Evolutionary conservation across 2,329 filamentous ascomycete species (phyloP).

Genomic region (Anthostomella pinea): DNA sequence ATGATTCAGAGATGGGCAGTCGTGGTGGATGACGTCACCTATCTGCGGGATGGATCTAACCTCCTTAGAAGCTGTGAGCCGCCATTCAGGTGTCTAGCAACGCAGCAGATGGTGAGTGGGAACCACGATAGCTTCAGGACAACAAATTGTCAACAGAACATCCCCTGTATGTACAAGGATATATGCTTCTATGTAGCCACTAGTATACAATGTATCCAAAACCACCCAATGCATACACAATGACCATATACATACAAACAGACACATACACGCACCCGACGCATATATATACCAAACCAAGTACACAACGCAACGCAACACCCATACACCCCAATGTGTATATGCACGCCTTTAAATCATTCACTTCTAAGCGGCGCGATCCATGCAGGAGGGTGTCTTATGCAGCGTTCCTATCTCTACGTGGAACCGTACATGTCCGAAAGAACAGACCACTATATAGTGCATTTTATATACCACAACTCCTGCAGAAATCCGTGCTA

Average conservation of each 20-base stretch:
- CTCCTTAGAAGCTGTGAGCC: too few species aligned
- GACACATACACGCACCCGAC: constrained; percentile 13
- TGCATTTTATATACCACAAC: too few species aligned
- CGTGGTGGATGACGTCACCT: constrained; percentile 17
- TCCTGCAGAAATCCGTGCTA: constrained; percentile 13
- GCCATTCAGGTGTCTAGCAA: too few species aligned
- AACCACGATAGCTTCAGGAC: too few species aligned
- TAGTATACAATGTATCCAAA: constrained; percentile 15
- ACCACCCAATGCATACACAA: constrained; percentile 9
- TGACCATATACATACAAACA: constrained; percentile 13
- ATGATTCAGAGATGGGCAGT: too few species aligned
- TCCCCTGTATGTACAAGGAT: too few species aligned
- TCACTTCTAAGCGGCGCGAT: constrained; percentile 33
- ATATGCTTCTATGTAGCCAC: constrained; percentile 10
- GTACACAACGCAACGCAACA: constrained; percentile 14
- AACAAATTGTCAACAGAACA: too few species aligned
- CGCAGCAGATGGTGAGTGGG: too few species aligned
- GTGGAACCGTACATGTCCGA: constrained; percentile 9
- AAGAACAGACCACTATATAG: too few species aligned
- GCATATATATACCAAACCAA: constrained; percentile 11
- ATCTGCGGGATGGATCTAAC: too few species aligned
- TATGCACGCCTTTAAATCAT: constrained; percentile 25
- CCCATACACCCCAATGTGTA: constrained; percentile 11
- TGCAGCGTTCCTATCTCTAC: constrained; percentile 30
- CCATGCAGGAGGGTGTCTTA: constrained; percentile 27